Base-by-base conservation (phyloP, 2,329 filamentous ascomycete species). In the Ophiocordyceps camponoti-rufipedis region DNA sequence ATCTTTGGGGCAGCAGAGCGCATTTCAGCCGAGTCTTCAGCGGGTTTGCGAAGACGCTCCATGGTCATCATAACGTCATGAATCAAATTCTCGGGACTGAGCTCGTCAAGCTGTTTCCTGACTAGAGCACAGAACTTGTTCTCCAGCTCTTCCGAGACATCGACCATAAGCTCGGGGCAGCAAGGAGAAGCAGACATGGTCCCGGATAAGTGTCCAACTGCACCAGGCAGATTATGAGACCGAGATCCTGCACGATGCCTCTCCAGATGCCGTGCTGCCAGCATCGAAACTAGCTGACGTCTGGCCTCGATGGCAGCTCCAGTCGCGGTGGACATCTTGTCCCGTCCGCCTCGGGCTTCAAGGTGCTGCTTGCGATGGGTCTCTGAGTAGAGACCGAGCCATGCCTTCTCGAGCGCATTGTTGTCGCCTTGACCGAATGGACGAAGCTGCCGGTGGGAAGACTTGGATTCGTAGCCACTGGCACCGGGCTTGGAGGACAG, bases 361-460 rank as follows among this genome's bases (percentile, higher is more conserved):
- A 58, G 54, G 50, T 80, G 74, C 31, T 69, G 65, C 50, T 63
- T 57, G 48, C 65, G 57, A 59, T 72, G 65, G 49, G 67, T 58
- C 47, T 68, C 59, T 31, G 69, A 67, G 19, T 66, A 62, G 14
- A 91, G 67, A 14, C 68, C 64, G 41, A 80, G 63, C 85, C 88
- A 94, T 33, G 85, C 77, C 50, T 78, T 75, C 58, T 94, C 85
- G 12, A 94, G 68, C 2, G 81, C 78, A 52, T 80, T 76, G 52
- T 89, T 93, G 62, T 94, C 87, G 47, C 76, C 78, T 5, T 70
- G 70, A 0, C 83, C 82, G 60, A 94, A 94, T 0, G 87, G 85
- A 41, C 84, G 77, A 9, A 86, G 75, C 42, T 78, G 74, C 33
- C 73, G 70, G 53, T 73, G 79, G 32, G 69, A 62, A 46, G 70